phyloP scores from a whole-genome alignment of 805 yeast species.

The Jamesozyma spencerorum region DNA sequence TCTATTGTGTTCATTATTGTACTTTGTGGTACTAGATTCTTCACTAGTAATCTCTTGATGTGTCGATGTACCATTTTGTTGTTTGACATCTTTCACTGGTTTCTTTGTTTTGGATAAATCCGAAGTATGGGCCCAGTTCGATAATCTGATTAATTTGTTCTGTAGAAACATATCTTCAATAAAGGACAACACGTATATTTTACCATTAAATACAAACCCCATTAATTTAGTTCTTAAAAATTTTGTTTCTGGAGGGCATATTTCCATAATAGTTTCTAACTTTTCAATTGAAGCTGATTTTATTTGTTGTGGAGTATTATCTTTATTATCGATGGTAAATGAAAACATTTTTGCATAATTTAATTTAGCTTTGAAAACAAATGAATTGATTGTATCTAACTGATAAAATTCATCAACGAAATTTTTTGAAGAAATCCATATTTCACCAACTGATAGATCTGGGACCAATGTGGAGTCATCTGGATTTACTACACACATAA shows the following conservation, averaged over 20 bases:
- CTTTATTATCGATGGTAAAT: constrained; percentile 5
- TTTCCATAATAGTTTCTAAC: constrained; percentile 21
- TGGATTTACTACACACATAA: constrained; percentile 88
- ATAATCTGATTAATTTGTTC: constrained; percentile 27
- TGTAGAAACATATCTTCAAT: constrained; percentile 89
- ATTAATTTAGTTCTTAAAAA: constrained; percentile 84
- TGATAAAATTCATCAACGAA: constrained; percentile 47
- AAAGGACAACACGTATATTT: constrained; percentile 77
- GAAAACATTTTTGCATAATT: constrained; percentile 26
- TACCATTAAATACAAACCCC: constrained; percentile 83
- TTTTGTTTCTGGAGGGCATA: constrained; percentile 20
- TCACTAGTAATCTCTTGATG: background rate
- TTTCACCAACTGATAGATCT: constrained; percentile 81
- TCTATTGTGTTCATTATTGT: constrained; percentile 8
- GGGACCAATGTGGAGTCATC: constrained; percentile 71
- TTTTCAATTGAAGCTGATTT: constrained; percentile 14
- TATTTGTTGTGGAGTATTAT: background rate
- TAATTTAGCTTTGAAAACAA: constrained; percentile 29
- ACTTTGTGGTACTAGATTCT: background rate
- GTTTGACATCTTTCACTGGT: background rate
- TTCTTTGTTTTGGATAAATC: constrained; percentile 19
- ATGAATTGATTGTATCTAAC: constrained; percentile 29
- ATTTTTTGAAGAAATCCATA: constrained; percentile 94
- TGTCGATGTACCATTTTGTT: background rate
- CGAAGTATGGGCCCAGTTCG: constrained; percentile 31